Percentiles rank a stretch among this genome's conserved stretches.
phyloP scores from a whole-genome alignment of 1,139 yeast genomes.

The Keqinozyma sinolaborantium region DNA sequence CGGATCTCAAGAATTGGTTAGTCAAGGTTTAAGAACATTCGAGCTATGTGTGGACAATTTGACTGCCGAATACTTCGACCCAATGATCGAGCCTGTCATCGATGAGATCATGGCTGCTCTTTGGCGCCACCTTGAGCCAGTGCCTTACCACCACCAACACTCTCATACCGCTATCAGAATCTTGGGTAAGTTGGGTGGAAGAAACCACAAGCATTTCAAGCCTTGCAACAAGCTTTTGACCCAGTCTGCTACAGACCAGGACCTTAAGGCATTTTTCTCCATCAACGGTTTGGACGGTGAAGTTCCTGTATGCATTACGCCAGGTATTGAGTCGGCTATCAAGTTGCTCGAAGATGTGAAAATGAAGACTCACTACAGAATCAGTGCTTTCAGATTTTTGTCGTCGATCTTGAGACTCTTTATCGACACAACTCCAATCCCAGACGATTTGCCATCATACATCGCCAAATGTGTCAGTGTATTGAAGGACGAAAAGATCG shows the following conservation, averaged over 20 bases:
- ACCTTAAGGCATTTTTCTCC: slow-evolving; percentile 62
- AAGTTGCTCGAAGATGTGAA: slow-evolving; percentile 65
- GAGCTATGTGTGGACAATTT: slow-evolving; percentile 96
- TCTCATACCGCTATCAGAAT: slow-evolving; percentile 93
- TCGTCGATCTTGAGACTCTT: slow-evolving; percentile 65
- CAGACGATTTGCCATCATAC: slow-evolving; percentile 47
- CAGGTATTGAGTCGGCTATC: slow-evolving; percentile 78
- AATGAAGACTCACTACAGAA: slow-evolving; percentile 62
- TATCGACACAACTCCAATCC: slow-evolving; percentile 63
- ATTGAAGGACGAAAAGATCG: slow-evolving; percentile 42
- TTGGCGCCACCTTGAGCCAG: slow-evolving; percentile 87
- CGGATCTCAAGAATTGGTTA: slow-evolving; percentile 86
- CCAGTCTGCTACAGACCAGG: slow-evolving; percentile 60
- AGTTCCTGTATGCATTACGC: slow-evolving; percentile 73
- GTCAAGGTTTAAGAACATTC: slow-evolving; percentile 90
- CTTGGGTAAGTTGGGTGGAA: slow-evolving; percentile 92
- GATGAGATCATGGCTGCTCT: slow-evolving; percentile 91
- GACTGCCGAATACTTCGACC: slow-evolving; percentile 95
- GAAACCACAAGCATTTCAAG: slow-evolving; percentile 81
- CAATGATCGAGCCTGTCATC: slow-evolving; percentile 92
- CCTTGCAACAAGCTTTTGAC: slow-evolving; percentile 66
- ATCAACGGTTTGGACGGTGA: slow-evolving; percentile 63
- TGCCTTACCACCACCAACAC: slow-evolving; percentile 90
- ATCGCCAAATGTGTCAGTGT: slow-evolving; percentile 46
- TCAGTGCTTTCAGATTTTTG: slow-evolving; percentile 74